These are phyloP conservation scores for Coemansia sp. DNA, from an alignment of 192 early-diverging fungal genomes.

Conservation along the genomic window DNA sequence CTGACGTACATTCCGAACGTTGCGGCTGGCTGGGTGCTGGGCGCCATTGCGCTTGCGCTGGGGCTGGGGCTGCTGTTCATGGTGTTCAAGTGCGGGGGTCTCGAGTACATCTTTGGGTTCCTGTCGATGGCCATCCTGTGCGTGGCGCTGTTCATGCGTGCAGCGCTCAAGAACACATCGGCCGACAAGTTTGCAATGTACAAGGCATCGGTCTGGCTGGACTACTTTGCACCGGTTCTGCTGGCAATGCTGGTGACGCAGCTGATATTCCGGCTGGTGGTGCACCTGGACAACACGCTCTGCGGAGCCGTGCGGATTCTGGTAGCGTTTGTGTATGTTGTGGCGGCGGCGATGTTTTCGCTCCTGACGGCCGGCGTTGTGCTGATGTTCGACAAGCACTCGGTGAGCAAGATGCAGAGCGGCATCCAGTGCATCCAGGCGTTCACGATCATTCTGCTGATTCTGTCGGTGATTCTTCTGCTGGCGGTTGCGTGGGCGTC, in stretches of 20 bases:
- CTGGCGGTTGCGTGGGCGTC: slow-evolving; percentile 31
- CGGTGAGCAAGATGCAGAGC: slow-evolving; percentile 23
- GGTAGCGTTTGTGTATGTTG: slow-evolving; percentile 39
- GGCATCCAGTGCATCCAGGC: slow-evolving; percentile 51
- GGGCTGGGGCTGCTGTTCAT: slow-evolving; percentile 32
- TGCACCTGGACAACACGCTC: slow-evolving; percentile 46
- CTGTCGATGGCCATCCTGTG: slow-evolving; percentile 34
- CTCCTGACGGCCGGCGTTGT: slow-evolving; percentile 41
- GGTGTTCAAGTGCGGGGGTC: slow-evolving; percentile 44
- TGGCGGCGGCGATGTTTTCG: slow-evolving; percentile 25
- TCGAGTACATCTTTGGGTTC: slow-evolving; percentile 48
- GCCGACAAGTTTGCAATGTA: slow-evolving; percentile 40
- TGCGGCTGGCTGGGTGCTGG: slow-evolving; percentile 46
- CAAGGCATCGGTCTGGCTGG: slow-evolving; percentile 43
- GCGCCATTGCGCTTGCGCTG: slow-evolving; percentile 37
- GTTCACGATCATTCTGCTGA: slow-evolving; percentile 38
- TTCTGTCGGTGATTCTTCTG: slow-evolving; percentile 29
- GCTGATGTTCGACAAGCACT: slow-evolving; percentile 49
- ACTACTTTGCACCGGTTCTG: slow-evolving; percentile 48
- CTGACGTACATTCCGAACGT: slow-evolving; percentile 53
- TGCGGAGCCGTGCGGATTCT: slow-evolving; percentile 27
- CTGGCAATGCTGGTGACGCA: slow-evolving; percentile 36
- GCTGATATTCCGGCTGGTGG: slow-evolving; percentile 44
- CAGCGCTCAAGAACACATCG: slow-evolving; percentile 16
- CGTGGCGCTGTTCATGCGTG: slow-evolving; percentile 43